phyloP scores from a whole-genome alignment of 2,329 filamentous ascomycete genomes.

The Fusarium sp. region DNA sequence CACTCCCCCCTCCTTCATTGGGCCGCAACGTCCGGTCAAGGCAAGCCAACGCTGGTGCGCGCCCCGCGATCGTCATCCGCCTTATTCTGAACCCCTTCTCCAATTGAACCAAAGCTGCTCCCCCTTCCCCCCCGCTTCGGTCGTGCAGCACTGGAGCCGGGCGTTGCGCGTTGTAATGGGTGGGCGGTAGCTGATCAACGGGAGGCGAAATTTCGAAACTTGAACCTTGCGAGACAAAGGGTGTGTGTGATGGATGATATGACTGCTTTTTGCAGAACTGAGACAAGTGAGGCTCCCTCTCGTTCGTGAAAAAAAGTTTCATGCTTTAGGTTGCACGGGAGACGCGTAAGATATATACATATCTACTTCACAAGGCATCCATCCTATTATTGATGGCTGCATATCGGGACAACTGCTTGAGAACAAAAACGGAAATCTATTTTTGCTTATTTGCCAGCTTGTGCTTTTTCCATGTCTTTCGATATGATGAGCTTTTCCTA shows the following conservation, averaged over 20 bases:
- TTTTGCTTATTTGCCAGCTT: not conserved
- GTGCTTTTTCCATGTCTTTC: not conserved
- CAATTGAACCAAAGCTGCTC: not conserved
- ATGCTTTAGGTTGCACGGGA: not conserved
- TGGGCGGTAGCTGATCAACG: not conserved
- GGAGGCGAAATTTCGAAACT: not conserved
- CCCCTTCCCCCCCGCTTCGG: not conserved
- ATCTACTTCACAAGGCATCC: not conserved
- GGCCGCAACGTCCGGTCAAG: constrained; percentile 37
- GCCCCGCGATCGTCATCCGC: constrained; percentile 5
- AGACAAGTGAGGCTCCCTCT: not conserved
- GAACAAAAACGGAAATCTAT: not conserved
- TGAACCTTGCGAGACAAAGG: not conserved
- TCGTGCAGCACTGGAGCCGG: not conserved
- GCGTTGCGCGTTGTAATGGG: not conserved
- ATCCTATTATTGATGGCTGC: not conserved
- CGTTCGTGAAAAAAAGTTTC: not conserved
- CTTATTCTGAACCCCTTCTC: not conserved
- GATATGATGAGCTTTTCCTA: not conserved
- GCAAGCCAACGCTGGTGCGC: not conserved
- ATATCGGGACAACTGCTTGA: not conserved
- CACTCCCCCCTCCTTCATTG: constrained; percentile 31
- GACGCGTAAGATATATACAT: not conserved
- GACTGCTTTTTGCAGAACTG: not conserved
- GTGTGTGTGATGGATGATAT: not conserved